These are phyloP conservation scores for Dictyophora rubrovolvata DNA, from an alignment of 768 basidiomycete species.

Conservation along the genomic window DNA sequence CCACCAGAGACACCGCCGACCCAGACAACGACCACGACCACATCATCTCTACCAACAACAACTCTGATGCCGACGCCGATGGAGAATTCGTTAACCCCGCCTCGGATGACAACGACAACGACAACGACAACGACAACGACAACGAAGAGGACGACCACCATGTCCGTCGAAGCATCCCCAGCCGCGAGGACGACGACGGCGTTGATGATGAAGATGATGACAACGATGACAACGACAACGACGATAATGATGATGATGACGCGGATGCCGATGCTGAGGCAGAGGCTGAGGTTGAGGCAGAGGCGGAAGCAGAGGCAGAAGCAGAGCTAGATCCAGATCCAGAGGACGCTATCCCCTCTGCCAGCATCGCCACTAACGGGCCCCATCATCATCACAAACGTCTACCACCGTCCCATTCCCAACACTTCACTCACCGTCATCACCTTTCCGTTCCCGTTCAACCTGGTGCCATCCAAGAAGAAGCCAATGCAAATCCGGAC, in stretches of 20 bases:
- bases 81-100: slow-evolving; percentile 8
- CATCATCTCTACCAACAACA: slow-evolving; percentile 23
- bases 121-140: too few species aligned
- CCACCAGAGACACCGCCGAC: slow-evolving; percentile 24
- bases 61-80: slow-evolving; percentile 25
- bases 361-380: slow-evolving; percentile 28
- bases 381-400: slow-evolving; percentile 28
- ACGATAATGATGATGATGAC: background rate
- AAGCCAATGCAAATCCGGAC: slow-evolving; percentile 6
- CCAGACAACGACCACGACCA: slow-evolving; percentile 38
- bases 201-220: slow-evolving; percentile 2
- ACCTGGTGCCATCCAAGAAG: background rate
- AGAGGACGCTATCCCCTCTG: slow-evolving; percentile 26
- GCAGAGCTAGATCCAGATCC: too few species aligned
- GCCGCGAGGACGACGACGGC: too few species aligned
- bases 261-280: slow-evolving; percentile 28
- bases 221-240: background rate
- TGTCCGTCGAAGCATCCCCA: background rate
- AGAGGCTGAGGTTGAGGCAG: slow-evolving; percentile 57
- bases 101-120: slow-evolving; percentile 6
- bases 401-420: background rate
- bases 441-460: background rate
- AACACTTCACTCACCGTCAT: background rate
- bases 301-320: slow-evolving; percentile 36
- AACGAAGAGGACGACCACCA: background rate